Evolutionary conservation across 2,329 filamentous ascomycete genomes (phyloP), one percentile per base, ranked within the genome.

Genomic region (Pseudohalonectria lignicola): DNA sequence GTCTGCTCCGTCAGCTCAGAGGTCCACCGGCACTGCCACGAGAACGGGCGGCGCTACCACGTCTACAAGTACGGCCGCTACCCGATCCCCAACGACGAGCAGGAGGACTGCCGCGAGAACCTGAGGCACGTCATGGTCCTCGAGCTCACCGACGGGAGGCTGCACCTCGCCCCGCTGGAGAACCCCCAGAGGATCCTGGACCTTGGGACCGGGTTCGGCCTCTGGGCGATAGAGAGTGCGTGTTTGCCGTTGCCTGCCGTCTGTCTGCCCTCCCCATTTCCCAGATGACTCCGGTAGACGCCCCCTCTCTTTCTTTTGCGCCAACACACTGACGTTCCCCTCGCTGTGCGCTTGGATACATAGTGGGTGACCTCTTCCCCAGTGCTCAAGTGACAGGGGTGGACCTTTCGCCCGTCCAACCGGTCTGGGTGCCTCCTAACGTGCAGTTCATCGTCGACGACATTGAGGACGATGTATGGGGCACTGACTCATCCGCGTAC

Each of bases 211-310:
- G 68, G 67, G 5, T 65, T 63, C 23, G 66, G 66, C 20, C 60
- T 74, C 31, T 79, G 74, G 74, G 72, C 73, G 3, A 65, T 74
- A 38, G 66, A 69, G 46, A 55, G 66, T 69, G 47, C 28, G 58
- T 53, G 15, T 15, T n/a, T n/a, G n/a, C n/a, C n/a, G n/a, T n/a
- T n/a, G n/a, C n/a, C n/a, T n/a, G n/a, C n/a, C n/a, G n/a, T n/a
- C n/a, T n/a, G n/a, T n/a, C n/a, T n/a, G n/a, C n/a, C 17, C 31
- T 29, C 19, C 39, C 37, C 33, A 11, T 25, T 26, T 20, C 23
- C 4, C 16, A 18, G 12, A 31, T 21, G 16, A 10, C 31, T 7
- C 11, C 11, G 25, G 39, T n/a, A n/a, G n/a, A n/a, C n/a, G n/a
- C n/a, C n/a, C n/a, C n/a, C n/a, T n/a, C n/a, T 30, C 25, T 19